Conservation (phyloP, 75 land plant genomes). For the Pinus albicaulis region DNA sequence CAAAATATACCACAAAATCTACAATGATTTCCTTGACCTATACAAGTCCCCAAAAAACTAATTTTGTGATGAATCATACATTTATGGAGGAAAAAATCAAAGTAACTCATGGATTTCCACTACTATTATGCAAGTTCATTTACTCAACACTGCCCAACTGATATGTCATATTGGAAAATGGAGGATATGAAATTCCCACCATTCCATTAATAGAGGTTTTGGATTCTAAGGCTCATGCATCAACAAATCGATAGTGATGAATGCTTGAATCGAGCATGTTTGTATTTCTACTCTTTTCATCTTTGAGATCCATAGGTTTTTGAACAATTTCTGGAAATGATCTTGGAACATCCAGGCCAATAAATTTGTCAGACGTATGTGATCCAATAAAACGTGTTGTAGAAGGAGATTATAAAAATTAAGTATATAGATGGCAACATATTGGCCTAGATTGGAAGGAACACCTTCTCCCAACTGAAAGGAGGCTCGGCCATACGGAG, state of each 20-base stretch:
- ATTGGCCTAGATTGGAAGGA: too few relatives aligned
- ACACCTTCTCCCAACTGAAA: too few relatives aligned
- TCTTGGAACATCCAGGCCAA: not conserved
- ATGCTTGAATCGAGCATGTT: not conserved
- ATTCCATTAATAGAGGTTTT: not conserved
- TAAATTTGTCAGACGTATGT: slow-evolving; percentile 1
- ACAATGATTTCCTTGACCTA: too few relatives aligned
- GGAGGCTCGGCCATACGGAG: too few relatives aligned
- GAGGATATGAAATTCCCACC: not conserved
- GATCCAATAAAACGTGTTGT: not conserved
- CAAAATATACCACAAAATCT: slow-evolving; percentile 96
- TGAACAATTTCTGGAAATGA: not conserved
- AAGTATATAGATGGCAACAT: too few relatives aligned
- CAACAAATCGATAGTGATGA: not conserved
- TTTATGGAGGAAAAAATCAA: not conserved
- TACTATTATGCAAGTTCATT: not conserved
- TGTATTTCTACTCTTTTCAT: slow-evolving; percentile 11
- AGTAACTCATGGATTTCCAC: slow-evolving; percentile 8
- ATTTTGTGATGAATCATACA: slow-evolving; percentile 1
- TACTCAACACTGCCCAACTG: not conserved
- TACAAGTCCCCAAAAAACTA: too few relatives aligned
- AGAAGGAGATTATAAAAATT: too few relatives aligned
- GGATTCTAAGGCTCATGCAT: slow-evolving; percentile 6
- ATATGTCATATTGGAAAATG: not conserved
- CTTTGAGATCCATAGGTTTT: not conserved